phyloP scores from a whole-genome alignment of 2,329 filamentous ascomycete genomes.

The Pseudogymnoascus sp. region DNA sequence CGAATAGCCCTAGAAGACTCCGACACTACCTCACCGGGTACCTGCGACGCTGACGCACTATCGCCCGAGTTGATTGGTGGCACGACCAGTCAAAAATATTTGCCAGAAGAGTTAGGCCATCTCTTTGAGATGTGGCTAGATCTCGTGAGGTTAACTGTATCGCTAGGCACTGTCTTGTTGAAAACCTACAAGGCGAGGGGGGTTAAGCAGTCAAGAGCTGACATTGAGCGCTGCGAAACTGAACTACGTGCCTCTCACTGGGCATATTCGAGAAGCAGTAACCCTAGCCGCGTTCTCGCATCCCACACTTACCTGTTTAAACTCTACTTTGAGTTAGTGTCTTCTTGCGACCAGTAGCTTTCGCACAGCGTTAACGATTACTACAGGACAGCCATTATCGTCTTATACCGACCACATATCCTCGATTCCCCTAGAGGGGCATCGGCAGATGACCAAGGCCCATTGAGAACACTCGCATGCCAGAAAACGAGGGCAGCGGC shows the following conservation, averaged over 20 bases:
- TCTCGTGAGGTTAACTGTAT: conserved; percentile 13
- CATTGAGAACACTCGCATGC: background rate
- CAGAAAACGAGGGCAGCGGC: background rate
- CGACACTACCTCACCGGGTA: conserved; percentile 27
- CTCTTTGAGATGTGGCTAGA: conserved; percentile 14
- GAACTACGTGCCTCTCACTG: conserved; percentile 13
- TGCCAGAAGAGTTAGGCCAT: background rate
- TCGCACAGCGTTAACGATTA: background rate
- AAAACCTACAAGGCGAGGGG: conserved; percentile 15
- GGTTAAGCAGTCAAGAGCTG: conserved; percentile 12
- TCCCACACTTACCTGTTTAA: conserved; percentile 16
- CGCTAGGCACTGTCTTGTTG: conserved; percentile 14
- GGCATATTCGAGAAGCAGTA: conserved; percentile 13
- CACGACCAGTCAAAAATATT: background rate
- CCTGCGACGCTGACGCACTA: conserved; percentile 4
- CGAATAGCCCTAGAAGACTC: conserved; percentile 33
- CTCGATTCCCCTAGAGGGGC: background rate
- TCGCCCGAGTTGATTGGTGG: background rate
- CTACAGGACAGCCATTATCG: conserved; percentile 14
- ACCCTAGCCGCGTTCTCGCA: conserved; percentile 8
- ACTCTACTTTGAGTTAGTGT: conserved; percentile 16
- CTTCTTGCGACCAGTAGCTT: background rate
- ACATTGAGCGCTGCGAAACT: conserved; percentile 14
- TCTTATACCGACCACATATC: conserved; percentile 17
- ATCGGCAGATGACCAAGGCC: background rate